Conservation (phyloP, 225 moss, liverwort and hornwort genomes). For the Polytrichum commune region DNA sequence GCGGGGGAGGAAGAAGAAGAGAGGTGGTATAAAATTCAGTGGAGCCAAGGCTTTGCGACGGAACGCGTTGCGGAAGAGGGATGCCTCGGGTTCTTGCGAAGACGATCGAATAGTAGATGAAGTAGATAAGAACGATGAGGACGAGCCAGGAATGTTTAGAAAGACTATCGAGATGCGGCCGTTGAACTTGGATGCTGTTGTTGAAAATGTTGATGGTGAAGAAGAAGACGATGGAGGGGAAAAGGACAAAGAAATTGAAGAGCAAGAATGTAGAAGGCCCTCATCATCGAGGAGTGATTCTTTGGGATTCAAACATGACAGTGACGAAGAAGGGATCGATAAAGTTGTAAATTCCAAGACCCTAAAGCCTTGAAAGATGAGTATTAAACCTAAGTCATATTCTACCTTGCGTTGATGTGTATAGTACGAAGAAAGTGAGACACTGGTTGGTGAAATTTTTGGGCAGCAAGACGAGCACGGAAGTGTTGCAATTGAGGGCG, state of each 20-base stretch:
- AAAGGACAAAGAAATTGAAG: background rate
- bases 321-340: slow-evolving; percentile 1
- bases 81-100: too few relatives aligned
- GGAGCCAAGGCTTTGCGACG: too few relatives aligned
- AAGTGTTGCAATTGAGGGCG: too few relatives aligned
- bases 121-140: too few relatives aligned
- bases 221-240: slow-evolving; percentile 1
- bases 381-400: background rate
- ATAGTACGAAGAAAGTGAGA: background rate
- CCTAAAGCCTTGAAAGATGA: background rate
- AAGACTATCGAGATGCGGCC: background rate
- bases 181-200: background rate
- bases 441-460: background rate
- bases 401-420: background rate
- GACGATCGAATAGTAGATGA: too few relatives aligned
- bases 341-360: background rate
- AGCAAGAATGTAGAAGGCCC: background rate
- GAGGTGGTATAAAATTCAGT: too few relatives aligned
- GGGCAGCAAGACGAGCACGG: too few relatives aligned
- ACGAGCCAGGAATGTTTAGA: too few relatives aligned
- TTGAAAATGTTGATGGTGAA: background rate
- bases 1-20: too few relatives aligned
- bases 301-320: background rate
- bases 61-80: too few relatives aligned
- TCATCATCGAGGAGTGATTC: background rate